Evolutionary conservation across 495 filamentous ascomycete species (phyloP).

Genomic region (Massariosphaeria phaeospora): DNA sequence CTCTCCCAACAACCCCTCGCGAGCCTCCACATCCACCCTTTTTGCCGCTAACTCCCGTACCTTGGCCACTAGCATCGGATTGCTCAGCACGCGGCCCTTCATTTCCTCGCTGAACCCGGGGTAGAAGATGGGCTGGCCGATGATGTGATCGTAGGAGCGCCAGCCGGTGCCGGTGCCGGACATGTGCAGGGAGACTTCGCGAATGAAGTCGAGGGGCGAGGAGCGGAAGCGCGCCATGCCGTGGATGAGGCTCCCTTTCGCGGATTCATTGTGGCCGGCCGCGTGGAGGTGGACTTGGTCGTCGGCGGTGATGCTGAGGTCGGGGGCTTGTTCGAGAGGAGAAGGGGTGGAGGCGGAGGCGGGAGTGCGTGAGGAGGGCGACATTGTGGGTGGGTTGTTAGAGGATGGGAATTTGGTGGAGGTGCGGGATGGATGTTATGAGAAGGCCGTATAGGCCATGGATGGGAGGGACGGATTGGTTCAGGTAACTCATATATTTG

Average conservation of each 20-base stretch:
- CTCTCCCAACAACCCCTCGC: constrained; percentile 62
- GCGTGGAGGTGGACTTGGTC: constrained; percentile 70
- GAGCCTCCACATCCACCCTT: constrained; percentile 67
- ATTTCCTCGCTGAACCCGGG: constrained; percentile 86
- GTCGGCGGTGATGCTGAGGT: constrained; percentile 75
- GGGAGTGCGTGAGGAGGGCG: neutral
- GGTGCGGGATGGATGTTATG: no score
- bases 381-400: neutral
- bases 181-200: constrained; percentile 85
- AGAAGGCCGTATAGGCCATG: no score
- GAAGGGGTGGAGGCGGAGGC: constrained; percentile 6
- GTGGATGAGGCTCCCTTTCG: constrained; percentile 69
- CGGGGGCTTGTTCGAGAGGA: constrained; percentile 57
- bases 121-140: constrained; percentile 93
- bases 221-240: constrained; percentile 76
- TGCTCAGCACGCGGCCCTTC: constrained; percentile 68
- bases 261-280: constrained; percentile 59
- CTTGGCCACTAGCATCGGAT: constrained; percentile 65
- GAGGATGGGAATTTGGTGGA: no score
- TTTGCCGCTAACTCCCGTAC: constrained; percentile 71
- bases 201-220: constrained; percentile 73
- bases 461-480: no score
- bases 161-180: constrained; percentile 85
- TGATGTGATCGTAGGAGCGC: constrained; percentile 83
- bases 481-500: no score